phyloP scores from a whole-genome alignment of 345 rosid species.

The Schrenkiella parvula region DNA sequence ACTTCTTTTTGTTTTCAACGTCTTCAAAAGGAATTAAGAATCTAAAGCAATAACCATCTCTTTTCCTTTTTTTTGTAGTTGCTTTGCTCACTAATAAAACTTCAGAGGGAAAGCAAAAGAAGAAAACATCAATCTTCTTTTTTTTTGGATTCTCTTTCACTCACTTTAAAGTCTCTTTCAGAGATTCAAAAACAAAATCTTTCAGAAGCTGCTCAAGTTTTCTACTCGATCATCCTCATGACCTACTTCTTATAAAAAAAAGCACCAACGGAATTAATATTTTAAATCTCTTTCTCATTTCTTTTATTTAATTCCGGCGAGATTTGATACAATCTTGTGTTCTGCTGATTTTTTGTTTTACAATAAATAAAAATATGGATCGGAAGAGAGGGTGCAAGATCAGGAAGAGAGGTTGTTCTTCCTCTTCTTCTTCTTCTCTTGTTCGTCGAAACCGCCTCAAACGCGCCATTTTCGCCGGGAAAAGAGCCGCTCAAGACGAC shows the following conservation, averaged over 20 bases:
- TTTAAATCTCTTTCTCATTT: not conserved
- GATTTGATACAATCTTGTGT: not conserved
- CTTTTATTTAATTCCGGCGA: not conserved
- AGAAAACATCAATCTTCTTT: conserved; percentile 16
- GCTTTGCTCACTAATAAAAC: not conserved
- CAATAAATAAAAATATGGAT: conserved; percentile 29
- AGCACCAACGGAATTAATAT: not conserved
- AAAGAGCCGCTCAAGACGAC: conserved; percentile 23
- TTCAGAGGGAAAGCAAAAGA: conserved; percentile 19
- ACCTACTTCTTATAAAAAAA: conserved; percentile 15
- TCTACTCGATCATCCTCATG: conserved; percentile 18
- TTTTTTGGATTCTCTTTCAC: conserved; percentile 19
- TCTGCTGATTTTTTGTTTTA: not conserved
- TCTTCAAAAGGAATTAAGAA: conserved; percentile 2
- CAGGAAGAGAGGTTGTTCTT: conserved; percentile 84
- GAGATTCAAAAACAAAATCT: conserved; percentile 18
- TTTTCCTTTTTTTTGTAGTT: not conserved
- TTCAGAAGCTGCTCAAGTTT: conserved; percentile 21
- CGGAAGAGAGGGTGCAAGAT: conserved; percentile 55
- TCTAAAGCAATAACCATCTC: conserved; percentile 1
- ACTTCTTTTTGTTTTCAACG: conserved; percentile 10
- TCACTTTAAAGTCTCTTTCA: conserved; percentile 22
- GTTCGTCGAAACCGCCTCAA: conserved; percentile 68
- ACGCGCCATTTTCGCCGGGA: conserved; percentile 67
- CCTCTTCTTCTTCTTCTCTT: conserved; percentile 79